Evolutionary conservation across 2,329 filamentous ascomycete species (phyloP).

Genomic region (Tolypocladium cylindrosporum): DNA sequence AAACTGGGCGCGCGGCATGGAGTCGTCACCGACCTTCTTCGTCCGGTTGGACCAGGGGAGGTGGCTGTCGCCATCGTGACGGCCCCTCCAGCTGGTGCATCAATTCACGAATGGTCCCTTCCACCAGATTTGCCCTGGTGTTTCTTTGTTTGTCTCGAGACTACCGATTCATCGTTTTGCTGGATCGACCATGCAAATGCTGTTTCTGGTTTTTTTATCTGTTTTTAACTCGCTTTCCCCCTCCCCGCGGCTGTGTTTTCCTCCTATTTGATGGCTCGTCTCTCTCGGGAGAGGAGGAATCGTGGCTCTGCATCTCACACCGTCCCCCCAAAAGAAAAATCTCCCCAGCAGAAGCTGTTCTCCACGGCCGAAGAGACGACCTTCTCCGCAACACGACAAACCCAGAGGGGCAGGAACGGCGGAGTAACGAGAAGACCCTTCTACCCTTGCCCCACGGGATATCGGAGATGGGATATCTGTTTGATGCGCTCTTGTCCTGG

Average conservation of each 20-base stretch:
- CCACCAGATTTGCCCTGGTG: constrained; percentile 1
- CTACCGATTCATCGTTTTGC: constrained; percentile 7
- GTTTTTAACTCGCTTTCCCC: constrained; percentile 6
- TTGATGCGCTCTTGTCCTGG: background rate
- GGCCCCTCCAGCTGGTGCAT: constrained; percentile 16
- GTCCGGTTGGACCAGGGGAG: constrained; percentile 13
- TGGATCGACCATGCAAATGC: constrained; percentile 20
- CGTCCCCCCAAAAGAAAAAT: background rate
- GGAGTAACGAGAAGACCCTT: background rate
- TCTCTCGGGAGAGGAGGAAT: constrained; percentile 4
- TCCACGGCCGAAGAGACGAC: background rate
- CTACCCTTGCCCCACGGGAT: background rate
- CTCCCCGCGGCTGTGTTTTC: constrained; percentile 4
- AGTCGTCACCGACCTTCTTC: constrained; percentile 16
- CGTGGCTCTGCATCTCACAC: constrained; percentile 1
- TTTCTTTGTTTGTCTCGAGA: constrained; percentile 7
- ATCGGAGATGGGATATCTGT: background rate
- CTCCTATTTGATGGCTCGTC: constrained; percentile 5
- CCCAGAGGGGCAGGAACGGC: background rate
- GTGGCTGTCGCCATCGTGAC: constrained; percentile 10
- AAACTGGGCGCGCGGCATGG: constrained; percentile 20
- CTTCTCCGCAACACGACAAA: background rate
- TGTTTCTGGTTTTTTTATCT: constrained; percentile 11
- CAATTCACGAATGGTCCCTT: constrained; percentile 1
- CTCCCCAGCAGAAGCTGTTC: background rate